Base-by-base conservation (phyloP, 208 protist genomes). In the Trypanosoma boissoni region DNA sequence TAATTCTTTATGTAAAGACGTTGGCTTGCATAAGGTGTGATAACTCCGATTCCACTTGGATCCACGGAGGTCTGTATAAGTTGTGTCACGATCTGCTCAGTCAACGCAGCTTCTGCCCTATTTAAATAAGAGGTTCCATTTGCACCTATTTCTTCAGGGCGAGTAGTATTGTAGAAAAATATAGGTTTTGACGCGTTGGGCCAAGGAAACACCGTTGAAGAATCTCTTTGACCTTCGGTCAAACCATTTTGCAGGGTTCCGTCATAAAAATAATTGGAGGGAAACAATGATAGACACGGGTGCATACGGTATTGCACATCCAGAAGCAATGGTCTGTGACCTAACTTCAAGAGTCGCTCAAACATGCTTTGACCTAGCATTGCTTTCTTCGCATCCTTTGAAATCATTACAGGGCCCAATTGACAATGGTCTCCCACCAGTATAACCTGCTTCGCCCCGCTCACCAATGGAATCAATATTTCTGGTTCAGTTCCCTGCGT, bases 221-320 rank as follows among this genome's bases (percentile, higher is more conserved):
- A 55, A 14, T 73, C 49, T 32, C 92, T 55, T 37, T 98, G 89
- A 8, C 57, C 59, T 7, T 66, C 64, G 0, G 90, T 94, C 0
- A 99, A 78, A 44, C 97, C 98, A 69, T 99, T 98, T 53, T 98
- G 93, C 7, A 99, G 77, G 3, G 74, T 84, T 44, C 97, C 98
- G 60, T 99, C 97, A 68, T 99, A 99, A 77, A 99, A 99, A 0
- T 81, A 94, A 58, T 95, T 88, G 2, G 95, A 98, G 0, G 96
- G 91, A 55, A 99, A 99, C 50, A 93, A 80, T 32, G 86, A 87
- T n/a, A 99, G 56, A 26, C 51, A 68, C 20, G 98, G 98, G 68
- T 99, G 98, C 98, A 99, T 99, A 45, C 98, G 86, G 74, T 99
- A 99, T 73, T 99, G 98, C 5, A 98, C 90, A 50, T 98, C 77